A percentile compares a stretch with the other conserved stretches of the same genome.
phyloP scores from a whole-genome alignment of 2,329 filamentous ascomycete genomes.

The Sporothrix pseudoabietina region DNA sequence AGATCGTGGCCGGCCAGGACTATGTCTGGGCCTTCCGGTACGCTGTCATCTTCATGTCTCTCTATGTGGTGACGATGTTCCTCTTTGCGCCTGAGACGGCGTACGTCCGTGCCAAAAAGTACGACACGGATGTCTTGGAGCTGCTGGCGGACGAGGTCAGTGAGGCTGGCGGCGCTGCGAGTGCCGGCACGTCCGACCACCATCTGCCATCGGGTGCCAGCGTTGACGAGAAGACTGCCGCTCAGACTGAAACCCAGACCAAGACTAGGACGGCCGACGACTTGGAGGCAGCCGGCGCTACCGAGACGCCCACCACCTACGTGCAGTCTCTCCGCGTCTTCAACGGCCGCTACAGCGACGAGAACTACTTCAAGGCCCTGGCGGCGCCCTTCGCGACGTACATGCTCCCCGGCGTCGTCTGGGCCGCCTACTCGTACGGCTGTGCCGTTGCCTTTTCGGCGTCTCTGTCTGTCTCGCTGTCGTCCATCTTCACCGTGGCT shows the following conservation, averaged over 20 bases:
- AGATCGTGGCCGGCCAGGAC: slow-evolving; percentile 13
- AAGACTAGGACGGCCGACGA: neutral
- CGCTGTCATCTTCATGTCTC: slow-evolving; percentile 14
- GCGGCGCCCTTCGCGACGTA: slow-evolving; percentile 46
- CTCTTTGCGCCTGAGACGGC: slow-evolving; percentile 49
- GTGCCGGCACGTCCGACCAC: neutral
- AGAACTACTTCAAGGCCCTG: slow-evolving; percentile 32
- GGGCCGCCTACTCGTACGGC: slow-evolving; percentile 46
- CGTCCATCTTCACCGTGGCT: slow-evolving; percentile 45
- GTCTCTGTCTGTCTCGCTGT: slow-evolving; percentile 10
- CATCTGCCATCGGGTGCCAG: neutral
- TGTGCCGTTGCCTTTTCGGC: slow-evolving; percentile 41
- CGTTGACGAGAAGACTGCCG: slow-evolving; percentile 26
- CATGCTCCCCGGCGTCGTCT: slow-evolving; percentile 47
- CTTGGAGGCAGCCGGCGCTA: neutral
- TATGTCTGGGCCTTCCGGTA: slow-evolving; percentile 19
- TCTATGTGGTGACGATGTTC: slow-evolving; percentile 44
- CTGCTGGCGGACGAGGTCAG: slow-evolving; percentile 35
- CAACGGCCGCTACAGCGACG: slow-evolving; percentile 33
- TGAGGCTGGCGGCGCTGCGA: neutral
- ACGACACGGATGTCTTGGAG: slow-evolving; percentile 20
- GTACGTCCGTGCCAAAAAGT: slow-evolving; percentile 37
- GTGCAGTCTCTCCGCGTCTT: slow-evolving; percentile 35
- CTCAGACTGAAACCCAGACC: slow-evolving; percentile 37
- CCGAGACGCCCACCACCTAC: slow-evolving; percentile 10